Base-by-base conservation (phyloP, 2,329 filamentous ascomycete genomes). In the Pleurostoma richardsiae region DNA sequence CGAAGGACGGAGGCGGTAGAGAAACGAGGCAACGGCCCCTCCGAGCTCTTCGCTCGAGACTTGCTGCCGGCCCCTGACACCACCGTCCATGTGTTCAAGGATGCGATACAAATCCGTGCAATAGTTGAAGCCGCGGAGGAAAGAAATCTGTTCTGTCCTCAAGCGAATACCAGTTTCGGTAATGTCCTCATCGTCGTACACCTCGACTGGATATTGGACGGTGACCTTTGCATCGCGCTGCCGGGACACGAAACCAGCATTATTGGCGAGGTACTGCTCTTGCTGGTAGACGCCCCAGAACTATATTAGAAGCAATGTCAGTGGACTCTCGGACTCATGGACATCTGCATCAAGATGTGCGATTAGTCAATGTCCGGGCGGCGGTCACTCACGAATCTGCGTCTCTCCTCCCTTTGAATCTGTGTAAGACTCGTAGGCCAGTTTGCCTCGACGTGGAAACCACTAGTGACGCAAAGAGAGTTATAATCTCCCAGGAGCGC, bases 231-330 rank as follows among this genome's bases (percentile, higher is more conserved):
- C 26, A n/a, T 41, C 40, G 26, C 40, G 40, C 29, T 41, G 40
- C 29, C 40, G 40, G 11, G 40, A 41, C 29, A 28, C 11, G 10
- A 41, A 28, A 11, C 40, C 40, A 28, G 29, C 26, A 28, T 30
- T 41, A 11, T 19, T 41, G 26, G 40, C 40, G n/a, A 41, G 26
- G 29, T 41, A 30, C 29, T 41, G 40, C 11, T 41, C 40, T 11
- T 41, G 40, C 40, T 41, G 40, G 40, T 29, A 41, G n/a, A 28
- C 40, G 40, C 40, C 40, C 40, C 40, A 41, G 29, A 41, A 41
- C 40, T 41, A 28, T 11, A 26, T 26, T 11, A 41, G 29, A 28
- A 41, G n/a, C 40, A 28, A 41, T 11, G 40, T 41, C 29, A 6
- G 6, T 29, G 10, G 5, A 4, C 11, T 41, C 40, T 41, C 40